phyloP scores from a whole-genome alignment of 192 early-diverging fungal genomes.

The Backusella luteola region DNA sequence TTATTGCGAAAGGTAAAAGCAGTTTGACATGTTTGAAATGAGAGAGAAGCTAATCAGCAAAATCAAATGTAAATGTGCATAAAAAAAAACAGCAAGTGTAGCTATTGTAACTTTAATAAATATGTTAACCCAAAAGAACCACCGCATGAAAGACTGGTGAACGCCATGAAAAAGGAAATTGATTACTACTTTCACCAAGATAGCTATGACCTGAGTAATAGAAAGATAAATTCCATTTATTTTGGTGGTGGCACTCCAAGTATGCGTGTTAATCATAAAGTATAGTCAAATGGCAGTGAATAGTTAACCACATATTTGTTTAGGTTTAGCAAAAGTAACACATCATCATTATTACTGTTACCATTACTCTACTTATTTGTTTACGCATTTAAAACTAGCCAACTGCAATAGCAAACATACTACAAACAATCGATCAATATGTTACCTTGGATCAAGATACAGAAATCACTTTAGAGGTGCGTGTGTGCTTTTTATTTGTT shows the following conservation, averaged over 20 bases:
- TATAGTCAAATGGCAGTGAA: not conserved
- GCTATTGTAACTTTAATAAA: slow-evolving; percentile 61
- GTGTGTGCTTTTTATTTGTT: not conserved
- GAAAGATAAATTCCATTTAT: slow-evolving; percentile 45
- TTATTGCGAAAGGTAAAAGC: slow-evolving; percentile 49
- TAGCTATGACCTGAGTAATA: slow-evolving; percentile 24
- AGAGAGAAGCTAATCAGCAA: not conserved
- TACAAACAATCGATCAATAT: slow-evolving; percentile 33
- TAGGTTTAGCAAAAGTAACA: slow-evolving; percentile 14
- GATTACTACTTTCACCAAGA: slow-evolving; percentile 34
- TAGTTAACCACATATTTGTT: not conserved
- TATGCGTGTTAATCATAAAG: slow-evolving; percentile 14
- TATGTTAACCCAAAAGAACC: slow-evolving; percentile 45
- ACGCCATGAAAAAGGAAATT: slow-evolving; percentile 38
- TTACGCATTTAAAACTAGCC: slow-evolving; percentile 29
- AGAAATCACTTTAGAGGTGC: slow-evolving; percentile 56
- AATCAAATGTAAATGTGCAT: not conserved
- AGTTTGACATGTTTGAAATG: not conserved
- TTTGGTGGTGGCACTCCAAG: slow-evolving; percentile 61
- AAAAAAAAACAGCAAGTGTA: slow-evolving; percentile 43
- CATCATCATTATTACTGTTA: not conserved
- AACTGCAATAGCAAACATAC: slow-evolving; percentile 36
- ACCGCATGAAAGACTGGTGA: slow-evolving; percentile 44
- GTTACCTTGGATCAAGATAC: slow-evolving; percentile 30
- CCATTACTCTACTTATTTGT: not conserved